Evolutionary conservation across 208 protist species (phyloP), one percentile per base, ranked within the genome.

Genomic region (Acanthamoeba polyphaga): DNA sequence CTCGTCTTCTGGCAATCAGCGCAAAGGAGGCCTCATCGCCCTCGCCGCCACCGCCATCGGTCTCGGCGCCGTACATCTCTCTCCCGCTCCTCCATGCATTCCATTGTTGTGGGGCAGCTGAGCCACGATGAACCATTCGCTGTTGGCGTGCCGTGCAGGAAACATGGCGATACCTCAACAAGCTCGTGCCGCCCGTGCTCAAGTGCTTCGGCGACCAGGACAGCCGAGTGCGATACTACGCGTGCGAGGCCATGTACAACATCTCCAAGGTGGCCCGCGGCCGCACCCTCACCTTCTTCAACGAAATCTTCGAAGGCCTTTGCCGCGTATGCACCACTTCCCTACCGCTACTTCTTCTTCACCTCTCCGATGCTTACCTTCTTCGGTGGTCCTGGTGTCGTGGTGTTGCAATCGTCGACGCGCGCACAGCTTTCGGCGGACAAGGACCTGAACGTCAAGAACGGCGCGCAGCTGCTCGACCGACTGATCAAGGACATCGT

Each of bases 241-340:
- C 98, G 12, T 98, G 97, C 84, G 98, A 99, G 95, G 84, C 98
- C n/a, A 85, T 99, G 78, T 99, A 98, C 95, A 99, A 99, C 97
- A 95, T 99, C 34, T 93, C 97, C 4, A 99, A 99, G 93, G 96
- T 98, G 22, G 96, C 95, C 1, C 82, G 97, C 27, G 80, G 70
- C 19, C n/a, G 76, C 27, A 95, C 97, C 15, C 82, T 98, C 6
- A 53, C 46, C 24, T 96, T 95, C 91, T 98, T 98, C 88, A 98
- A 98, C 92, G 95, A 98, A 34, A 98, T 98, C 32, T 99, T 99
- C 74, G 97, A 98, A 91, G 95, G 87, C n/a, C 92, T 98, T 17
- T 97, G 97, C 78, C 97, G 97, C 94, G 94, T 96, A 66, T 72
- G 29, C 51, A 34, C 24, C n/a, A 12, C 13, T 13, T 29, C 9